Evolutionary conservation across 2,329 filamentous ascomycete species (phyloP), one percentile per base, ranked within the genome.

Genomic region (Tolypocladium tropicale): DNA sequence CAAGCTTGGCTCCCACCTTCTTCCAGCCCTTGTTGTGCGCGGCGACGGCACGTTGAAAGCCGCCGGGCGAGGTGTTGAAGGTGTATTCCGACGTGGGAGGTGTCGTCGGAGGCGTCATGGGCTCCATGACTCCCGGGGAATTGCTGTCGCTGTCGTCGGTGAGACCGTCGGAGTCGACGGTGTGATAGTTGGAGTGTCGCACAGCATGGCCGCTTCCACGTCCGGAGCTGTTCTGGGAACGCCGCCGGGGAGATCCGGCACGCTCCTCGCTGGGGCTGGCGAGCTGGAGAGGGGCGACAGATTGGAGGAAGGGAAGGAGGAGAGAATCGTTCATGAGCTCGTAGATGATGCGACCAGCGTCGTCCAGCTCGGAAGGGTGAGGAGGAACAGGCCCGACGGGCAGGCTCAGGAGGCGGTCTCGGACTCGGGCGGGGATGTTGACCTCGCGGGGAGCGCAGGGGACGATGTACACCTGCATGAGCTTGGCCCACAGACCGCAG

Each of bases 271-370:
- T 56, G 11, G 64, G 61, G 18, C 64, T 63, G 14, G 75, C 72
- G 1, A 70, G 64, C 54, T 69, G 71, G 53, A 63, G 62, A 2
- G 74, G 66, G 6, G 73, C 65, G n/a, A 81, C 72, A 0, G 80
- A 81, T 60, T 96, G 93, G 55, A 97, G 79, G 68, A 97, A 99
- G 0, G 93, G 92, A 0, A 96, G 85, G 53, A 97, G 78, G 0
- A 97, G 89, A 4, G 92, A 96, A 69, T 97, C 94, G 65, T 96
- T 95, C 92, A 99, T 97, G 56, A 99, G 77, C 63, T 97, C 94
- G 70, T 93, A 92, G 43, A 96, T 89, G 59, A 96, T 95, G 59
- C 82, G 81, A 28, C 95, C 88, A 23, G 94, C 91, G 53, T 89
- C 82, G 58, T 95, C 88, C 18, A 99, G 77, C 55, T 85, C 82